Evolutionary conservation across 2,329 filamentous ascomycete species (phyloP), one percentile per base, ranked within the genome.

Genomic region (Penicillium brevicompactum): DNA sequence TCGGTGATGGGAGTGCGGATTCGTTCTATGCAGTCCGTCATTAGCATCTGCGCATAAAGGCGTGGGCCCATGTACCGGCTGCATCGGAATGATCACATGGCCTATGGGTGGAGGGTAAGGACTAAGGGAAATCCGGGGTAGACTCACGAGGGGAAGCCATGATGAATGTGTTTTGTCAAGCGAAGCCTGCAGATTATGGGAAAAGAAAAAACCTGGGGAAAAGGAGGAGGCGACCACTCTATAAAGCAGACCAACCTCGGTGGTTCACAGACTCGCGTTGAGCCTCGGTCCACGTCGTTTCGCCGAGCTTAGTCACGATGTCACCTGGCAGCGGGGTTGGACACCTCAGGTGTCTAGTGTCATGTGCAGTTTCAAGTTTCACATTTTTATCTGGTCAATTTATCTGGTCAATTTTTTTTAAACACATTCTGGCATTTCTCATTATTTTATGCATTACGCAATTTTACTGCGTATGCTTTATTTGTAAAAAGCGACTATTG

Each of bases 1-100:
- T 97, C 93, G 67, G 94, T 99, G 70, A 92, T 82, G 65, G 90
- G 87, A 51, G 94, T 99, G 71, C 90, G 90, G 77, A 99, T 88
- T 82, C 90, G 84, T 81, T 94, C 90, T 93, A 76, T 57, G 11
- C 8, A 32, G 45, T 13, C 22, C 40, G n/a, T 42, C 13, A 59
- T 73, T 51, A 74, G 63, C 53, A 46, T 30, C 10, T 31, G 18
- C 18, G 18, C 18, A 18, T 45, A 21, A 27, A 11, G 14, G 6
- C 7, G 24, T 16, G 22, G 30, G 43, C 43, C 38, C 42, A 46
- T 18, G 61, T 48, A 53, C 51, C 18, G 10, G 16, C 14, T n/a
- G 50, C 41, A 55, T 48, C 27, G 22, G 27, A 27, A 27, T 27
- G 24, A 27, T 52, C 53, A 56, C 49, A 57, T 61, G 24, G 24